These are phyloP conservation scores for Mycena sp. DNA, from an alignment of 1,284 basidiomycete genomes.

Conservation along the genomic window DNA sequence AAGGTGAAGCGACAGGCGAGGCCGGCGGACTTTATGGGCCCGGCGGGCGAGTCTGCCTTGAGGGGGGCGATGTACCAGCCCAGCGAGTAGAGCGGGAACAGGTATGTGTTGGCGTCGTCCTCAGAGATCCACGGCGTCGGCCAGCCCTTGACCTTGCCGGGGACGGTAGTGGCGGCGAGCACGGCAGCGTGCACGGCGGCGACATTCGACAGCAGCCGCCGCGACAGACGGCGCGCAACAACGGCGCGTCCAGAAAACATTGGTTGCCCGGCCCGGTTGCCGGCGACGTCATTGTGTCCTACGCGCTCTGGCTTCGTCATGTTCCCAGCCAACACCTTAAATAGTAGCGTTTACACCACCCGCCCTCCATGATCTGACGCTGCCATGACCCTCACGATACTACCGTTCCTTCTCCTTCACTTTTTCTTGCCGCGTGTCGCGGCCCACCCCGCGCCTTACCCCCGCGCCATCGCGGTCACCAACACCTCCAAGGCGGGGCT, in stretches of 20 bases:
- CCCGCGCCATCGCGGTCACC: constrained; percentile 9
- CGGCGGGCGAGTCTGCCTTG: not conserved
- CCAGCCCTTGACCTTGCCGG: constrained; percentile 23
- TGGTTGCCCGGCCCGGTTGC: too few relatives aligned
- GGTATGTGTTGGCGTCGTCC: constrained; percentile 16
- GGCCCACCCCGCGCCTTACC: constrained; percentile 22
- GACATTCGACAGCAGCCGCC: constrained; percentile 11
- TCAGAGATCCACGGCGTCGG: constrained; percentile 29
- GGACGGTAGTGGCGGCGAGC: not conserved
- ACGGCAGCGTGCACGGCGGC: too few relatives aligned
- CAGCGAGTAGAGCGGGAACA: constrained; percentile 22
- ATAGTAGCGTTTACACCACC: not conserved
- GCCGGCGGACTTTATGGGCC: not conserved
- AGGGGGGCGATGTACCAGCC: constrained; percentile 22
- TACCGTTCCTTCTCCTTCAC: constrained; percentile 13
- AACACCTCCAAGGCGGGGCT: constrained; percentile 26
- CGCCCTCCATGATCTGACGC: too few relatives aligned
- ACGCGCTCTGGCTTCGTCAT: constrained; percentile 11
- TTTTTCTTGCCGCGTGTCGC: not conserved
- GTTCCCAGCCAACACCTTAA: not conserved
- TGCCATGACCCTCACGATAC: constrained; percentile 23
- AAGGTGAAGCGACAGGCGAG: constrained; percentile 21
- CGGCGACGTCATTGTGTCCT: too few relatives aligned
- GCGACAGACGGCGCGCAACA: not conserved
- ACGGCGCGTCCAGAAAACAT: too few relatives aligned